Evolutionary conservation across 257 asterid species (phyloP).

Genomic region (Solanum gandarillasii): DNA sequence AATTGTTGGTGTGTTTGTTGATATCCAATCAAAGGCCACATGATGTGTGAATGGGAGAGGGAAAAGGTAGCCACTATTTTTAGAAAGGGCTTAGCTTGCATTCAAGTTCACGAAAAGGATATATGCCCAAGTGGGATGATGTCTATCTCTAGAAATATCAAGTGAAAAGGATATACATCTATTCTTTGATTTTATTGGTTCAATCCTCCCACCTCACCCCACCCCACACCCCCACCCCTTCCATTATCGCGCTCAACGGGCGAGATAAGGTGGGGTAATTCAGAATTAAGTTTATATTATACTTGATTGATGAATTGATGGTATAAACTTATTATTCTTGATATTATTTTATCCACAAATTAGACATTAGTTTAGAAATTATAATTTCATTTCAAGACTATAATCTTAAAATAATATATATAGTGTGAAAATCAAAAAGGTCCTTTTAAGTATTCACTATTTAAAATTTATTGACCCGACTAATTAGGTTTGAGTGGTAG

Average conservation of each 20-base stretch:
- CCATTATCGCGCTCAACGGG: rapidly evolving
- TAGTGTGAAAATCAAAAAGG: too few species aligned
- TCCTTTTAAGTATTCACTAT: too few species aligned
- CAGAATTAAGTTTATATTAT: too few species aligned
- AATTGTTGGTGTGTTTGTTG: background rate
- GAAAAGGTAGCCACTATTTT: background rate
- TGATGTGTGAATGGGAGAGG: background rate
- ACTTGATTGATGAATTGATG: background rate
- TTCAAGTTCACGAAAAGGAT: background rate
- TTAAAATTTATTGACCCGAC: too few species aligned
- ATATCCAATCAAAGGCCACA: background rate
- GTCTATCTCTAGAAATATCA: background rate
- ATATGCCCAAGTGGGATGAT: background rate
- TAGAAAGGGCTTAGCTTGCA: background rate
- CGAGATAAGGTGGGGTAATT: background rate
- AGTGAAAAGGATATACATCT: background rate
- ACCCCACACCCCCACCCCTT: too few species aligned
- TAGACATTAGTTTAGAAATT: too few species aligned
- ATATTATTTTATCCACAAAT: too few species aligned
- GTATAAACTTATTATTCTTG: background rate
- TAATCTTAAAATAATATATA: too few species aligned
- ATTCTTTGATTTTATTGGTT: background rate
- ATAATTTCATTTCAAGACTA: too few species aligned
- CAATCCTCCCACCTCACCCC: background rate
- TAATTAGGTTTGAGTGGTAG: too few species aligned